A percentile compares a stretch with the other conserved stretches of the same genome.
Evolutionary conservation across 1,139 yeast genomes (phyloP).

Genomic region (Suhomyces taliae): DNA sequence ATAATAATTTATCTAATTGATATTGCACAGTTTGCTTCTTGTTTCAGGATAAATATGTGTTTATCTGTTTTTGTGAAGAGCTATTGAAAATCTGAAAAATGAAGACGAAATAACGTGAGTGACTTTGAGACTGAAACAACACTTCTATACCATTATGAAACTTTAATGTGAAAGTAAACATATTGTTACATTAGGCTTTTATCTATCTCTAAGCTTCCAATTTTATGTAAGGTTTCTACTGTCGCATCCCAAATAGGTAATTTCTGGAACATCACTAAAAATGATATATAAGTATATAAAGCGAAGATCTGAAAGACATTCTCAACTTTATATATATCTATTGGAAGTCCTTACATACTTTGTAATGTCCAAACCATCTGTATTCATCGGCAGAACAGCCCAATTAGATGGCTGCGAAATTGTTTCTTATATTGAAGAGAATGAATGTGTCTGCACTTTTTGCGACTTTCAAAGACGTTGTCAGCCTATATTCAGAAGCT

Average conservation of each 20-base stretch:
- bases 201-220: too few species aligned
- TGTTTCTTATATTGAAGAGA: constrained; percentile 3
- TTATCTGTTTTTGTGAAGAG: too few species aligned
- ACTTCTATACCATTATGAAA: too few species aligned
- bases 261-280: not conserved
- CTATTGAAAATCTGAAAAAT: too few species aligned
- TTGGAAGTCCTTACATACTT: not conserved
- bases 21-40: too few species aligned
- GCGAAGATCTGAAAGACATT: not conserved
- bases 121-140: too few species aligned
- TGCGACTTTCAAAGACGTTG: constrained; percentile 12
- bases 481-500: constrained; percentile 3
- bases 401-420: not conserved
- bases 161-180: too few species aligned
- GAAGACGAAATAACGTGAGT: too few species aligned
- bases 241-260: constrained; percentile 5
- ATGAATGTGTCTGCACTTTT: constrained; percentile 18
- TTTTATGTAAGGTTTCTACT: not conserved
- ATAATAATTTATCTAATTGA: too few species aligned
- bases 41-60: too few species aligned
- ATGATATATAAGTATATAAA: not conserved
- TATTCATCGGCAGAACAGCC: not conserved
- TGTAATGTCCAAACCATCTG: not conserved
- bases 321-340: not conserved
- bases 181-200: too few species aligned